Conservation (phyloP, 345 rosid genomes). For the Eucalyptus shirleyi region DNA sequence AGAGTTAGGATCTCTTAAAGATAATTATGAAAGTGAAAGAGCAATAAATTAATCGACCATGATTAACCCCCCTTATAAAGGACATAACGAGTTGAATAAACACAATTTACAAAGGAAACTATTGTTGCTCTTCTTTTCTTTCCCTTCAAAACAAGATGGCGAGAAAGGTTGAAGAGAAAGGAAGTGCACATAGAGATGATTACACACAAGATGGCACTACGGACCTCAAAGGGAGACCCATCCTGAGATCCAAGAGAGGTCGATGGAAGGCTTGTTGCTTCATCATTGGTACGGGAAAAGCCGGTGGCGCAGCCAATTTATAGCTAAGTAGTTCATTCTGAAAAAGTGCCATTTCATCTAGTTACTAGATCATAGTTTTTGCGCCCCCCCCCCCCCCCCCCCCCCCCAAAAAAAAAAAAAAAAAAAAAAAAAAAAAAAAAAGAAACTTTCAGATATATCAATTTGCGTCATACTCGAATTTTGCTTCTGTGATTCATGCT, state of each 20-base stretch:
- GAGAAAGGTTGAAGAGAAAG: slow-evolving; percentile 16
- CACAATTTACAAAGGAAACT: background rate
- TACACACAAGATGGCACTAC: slow-evolving; percentile 47
- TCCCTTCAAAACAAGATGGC: background rate
- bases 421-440: too few species aligned
- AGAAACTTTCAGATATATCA: background rate
- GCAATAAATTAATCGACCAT: background rate
- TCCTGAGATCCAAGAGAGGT: slow-evolving; percentile 37
- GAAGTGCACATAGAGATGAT: slow-evolving; percentile 9
- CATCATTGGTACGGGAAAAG: slow-evolving; percentile 22
- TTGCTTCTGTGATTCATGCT: too few species aligned
- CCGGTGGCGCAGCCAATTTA: background rate
- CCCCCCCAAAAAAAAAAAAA: too few species aligned
- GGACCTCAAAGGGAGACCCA: slow-evolving; percentile 37
- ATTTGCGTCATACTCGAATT: background rate
- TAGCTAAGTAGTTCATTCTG: background rate
- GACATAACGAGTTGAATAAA: background rate
- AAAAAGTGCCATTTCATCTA: background rate
- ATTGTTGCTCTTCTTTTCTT: background rate
- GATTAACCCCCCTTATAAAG: background rate
- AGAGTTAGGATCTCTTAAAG: background rate
- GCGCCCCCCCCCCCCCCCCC: too few species aligned
- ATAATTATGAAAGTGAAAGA: background rate
- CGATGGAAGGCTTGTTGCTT: slow-evolving; percentile 55
- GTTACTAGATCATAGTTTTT: background rate